These are phyloP conservation scores for Dictyostelium intermedium DNA, from an alignment of 78 protist genomes.

Conservation along the genomic window DNA sequence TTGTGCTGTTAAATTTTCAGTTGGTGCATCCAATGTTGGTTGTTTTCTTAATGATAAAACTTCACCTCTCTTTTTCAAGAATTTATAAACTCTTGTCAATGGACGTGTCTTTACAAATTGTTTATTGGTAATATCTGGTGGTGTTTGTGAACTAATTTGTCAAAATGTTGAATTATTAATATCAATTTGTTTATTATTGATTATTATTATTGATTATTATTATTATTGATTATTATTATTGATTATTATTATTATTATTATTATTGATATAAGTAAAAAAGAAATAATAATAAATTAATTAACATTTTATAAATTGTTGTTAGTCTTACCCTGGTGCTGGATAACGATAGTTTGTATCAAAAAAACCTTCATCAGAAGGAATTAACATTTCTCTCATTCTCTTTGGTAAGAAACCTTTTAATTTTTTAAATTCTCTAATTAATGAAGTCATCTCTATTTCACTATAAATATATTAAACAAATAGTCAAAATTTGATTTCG, in stretches of 20 bases:
- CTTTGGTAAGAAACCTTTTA: slow-evolving; percentile 5
- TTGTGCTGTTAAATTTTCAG: neutral
- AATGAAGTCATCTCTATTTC: neutral
- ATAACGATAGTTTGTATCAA: slow-evolving; percentile 44
- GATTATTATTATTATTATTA: neutral
- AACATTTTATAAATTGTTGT: no score
- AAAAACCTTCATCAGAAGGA: slow-evolving; percentile 36
- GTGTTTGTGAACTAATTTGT: slow-evolving; percentile 60
- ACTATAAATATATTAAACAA: neutral
- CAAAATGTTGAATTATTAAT: no score
- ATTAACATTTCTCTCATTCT: neutral
- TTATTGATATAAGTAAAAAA: neutral
- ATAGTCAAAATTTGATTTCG: neutral
- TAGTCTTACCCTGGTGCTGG: slow-evolving; percentile 82
- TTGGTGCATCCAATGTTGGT: neutral
- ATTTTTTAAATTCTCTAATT: neutral
- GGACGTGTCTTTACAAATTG: slow-evolving; percentile 53
- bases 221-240: no score
- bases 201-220: no score
- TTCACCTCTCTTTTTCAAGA: slow-evolving; percentile 76
- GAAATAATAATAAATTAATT: no score
- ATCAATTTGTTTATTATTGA: no score
- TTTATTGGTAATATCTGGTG: slow-evolving; percentile 68
- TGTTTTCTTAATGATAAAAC: slow-evolving; percentile 45
- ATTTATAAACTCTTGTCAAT: slow-evolving; percentile 54